phyloP scores from a whole-genome alignment of 2,329 filamentous ascomycete species.

The Paracoccidioides lutzii region DNA sequence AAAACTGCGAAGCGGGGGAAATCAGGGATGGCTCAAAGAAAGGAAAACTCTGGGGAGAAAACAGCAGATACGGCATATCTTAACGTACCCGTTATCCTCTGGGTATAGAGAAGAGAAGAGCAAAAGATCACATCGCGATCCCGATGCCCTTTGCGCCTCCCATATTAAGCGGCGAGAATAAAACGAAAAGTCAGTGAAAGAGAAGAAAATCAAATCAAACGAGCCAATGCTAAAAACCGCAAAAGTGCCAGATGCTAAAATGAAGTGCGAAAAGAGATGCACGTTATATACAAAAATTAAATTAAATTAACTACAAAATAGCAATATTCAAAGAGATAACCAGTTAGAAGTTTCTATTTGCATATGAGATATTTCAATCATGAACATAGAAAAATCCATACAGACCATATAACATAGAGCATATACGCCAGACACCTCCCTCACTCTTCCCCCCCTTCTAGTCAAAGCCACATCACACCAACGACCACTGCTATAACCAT shows the following conservation, averaged over 20 bases:
- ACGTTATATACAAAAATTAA: not conserved
- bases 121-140: not conserved
- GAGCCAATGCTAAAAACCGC: not conserved
- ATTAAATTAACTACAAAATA: not conserved
- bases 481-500: slow-evolving; percentile 2
- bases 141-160: not conserved
- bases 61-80: too few species aligned
- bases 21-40: too few species aligned
- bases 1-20: too few species aligned
- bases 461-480: slow-evolving; percentile 2
- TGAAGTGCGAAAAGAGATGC: not conserved
- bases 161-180: not conserved
- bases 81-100: too few species aligned
- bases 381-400: not conserved
- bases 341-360: too few species aligned
- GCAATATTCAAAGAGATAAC: too few species aligned
- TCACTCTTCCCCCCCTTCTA: not conserved
- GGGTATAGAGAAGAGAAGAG: not conserved
- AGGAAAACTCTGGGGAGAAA: too few species aligned
- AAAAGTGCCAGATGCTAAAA: not conserved
- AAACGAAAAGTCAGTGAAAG: not conserved
- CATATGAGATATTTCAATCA: not conserved
- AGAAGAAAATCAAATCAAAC: not conserved
- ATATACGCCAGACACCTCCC: not conserved
- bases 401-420: not conserved